Base-by-base conservation (phyloP, 768 basidiomycete species). In the Terana coerulea region DNA sequence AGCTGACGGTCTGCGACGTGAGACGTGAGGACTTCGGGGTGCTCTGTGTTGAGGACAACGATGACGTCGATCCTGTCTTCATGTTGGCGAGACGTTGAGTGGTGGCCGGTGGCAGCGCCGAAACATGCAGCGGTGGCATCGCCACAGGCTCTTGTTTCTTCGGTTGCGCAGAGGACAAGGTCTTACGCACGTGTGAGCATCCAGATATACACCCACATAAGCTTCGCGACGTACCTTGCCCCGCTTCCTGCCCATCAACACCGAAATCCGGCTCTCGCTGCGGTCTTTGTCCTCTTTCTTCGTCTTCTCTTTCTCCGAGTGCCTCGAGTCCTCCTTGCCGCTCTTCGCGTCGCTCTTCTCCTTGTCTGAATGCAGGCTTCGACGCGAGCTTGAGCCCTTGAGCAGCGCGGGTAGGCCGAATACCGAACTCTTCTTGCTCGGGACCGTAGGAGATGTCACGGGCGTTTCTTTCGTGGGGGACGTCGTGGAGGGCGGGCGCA, bases 121-220 rank as follows among this genome's bases (percentile, higher is more conserved):
- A 75, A 63, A 95, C 89, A 63, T 95, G 92, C 81, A 95, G 86
- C 19, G 94, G 94, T 12, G 94, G 94, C 59, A 95, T 70, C 62
- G 76, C 78, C 52, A 87, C 78, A 40, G 84, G 79, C 17, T 81
- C 63, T 22, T 76, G 72, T 64, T 90, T 91, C 66, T 85, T 84
- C 44, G 88, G 79, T 58, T 94, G 91, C 22, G 81, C 77, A 14
- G 86, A 90, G 15, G 92, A 94, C 41, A 91, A 66, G 11, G 91
- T 95, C 93, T 94, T 64, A 1, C 21, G 40, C 28, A 37, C 45
- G 35, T 29, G 21, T 43, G 19, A 42, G 50, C 14, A 34, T 34
- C 19, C n/a, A 35, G 48, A 31, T n/a, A 24, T 15, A 10, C 25
- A 37, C 21, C 47, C 9, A 50, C 47, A 41, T 28, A 30, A 31